Conservation (phyloP, 2,329 filamentous ascomycete species). For the Mycosphaerella sp. region DNA sequence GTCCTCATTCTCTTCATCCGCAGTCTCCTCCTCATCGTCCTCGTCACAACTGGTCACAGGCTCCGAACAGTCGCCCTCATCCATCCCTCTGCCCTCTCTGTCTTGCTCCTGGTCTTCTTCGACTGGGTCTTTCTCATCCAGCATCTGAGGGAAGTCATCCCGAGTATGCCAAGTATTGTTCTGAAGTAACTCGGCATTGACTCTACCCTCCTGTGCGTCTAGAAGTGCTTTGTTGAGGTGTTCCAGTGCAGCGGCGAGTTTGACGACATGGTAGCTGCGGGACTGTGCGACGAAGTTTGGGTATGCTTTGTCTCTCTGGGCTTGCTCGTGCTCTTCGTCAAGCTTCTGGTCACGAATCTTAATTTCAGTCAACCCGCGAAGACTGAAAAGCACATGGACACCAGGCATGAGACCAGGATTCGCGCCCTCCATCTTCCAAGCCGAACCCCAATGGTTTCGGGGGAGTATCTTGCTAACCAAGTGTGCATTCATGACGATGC, state of each 20-base stretch:
- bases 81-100: not conserved
- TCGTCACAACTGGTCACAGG: not conserved
- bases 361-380: conserved; percentile 20
- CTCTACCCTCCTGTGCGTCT: conserved; percentile 19
- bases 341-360: conserved; percentile 13
- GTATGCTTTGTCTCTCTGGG: conserved; percentile 10
- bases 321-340: conserved; percentile 4
- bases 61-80: not conserved
- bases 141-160: conserved; percentile 18
- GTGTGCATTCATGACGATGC: conserved; percentile 16
- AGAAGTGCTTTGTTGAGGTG: conserved; percentile 23
- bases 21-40: not conserved
- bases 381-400: conserved; percentile 16
- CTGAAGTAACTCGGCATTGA: conserved; percentile 18
- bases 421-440: conserved; percentile 5
- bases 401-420: conserved; percentile 20
- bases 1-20: not conserved
- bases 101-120: not conserved
- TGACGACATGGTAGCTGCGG: conserved; percentile 1
- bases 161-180: conserved; percentile 21
- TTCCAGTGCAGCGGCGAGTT: conserved; percentile 11
- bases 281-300: conserved; percentile 9
- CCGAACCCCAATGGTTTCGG: not conserved
- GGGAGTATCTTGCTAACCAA: conserved; percentile 3
- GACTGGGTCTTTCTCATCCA: conserved; percentile 7